Evolutionary conservation across 2,329 filamentous ascomycete genomes (phyloP).

Genomic region (Colletotrichum navitas): DNA sequence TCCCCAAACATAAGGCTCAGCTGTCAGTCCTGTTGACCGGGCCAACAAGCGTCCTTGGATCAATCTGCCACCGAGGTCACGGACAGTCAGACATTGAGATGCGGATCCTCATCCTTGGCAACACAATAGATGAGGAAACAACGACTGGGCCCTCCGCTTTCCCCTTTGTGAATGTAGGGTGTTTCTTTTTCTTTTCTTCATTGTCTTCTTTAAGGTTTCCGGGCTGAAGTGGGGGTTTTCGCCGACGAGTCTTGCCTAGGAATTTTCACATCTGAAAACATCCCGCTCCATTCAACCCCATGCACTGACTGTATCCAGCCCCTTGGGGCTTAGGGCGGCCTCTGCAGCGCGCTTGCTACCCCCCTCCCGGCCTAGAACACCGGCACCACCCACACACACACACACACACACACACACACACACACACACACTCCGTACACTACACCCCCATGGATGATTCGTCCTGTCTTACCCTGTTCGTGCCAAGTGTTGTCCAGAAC

Average conservation of each 20-base stretch:
- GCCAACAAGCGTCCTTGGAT: background rate
- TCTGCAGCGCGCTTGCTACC: background rate
- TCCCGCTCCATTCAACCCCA: background rate
- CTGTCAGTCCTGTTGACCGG: background rate
- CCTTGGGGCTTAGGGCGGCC: background rate
- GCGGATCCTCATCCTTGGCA: background rate
- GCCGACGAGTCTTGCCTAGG: background rate
- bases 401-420: background rate
- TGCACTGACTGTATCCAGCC: background rate
- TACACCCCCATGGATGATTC: too few species aligned
- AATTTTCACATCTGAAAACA: slow-evolving; percentile 10
- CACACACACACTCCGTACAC: too few species aligned
- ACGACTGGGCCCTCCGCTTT: background rate
- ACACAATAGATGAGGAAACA: background rate
- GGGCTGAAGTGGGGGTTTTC: slow-evolving; percentile 1
- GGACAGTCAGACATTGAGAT: background rate
- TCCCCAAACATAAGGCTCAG: background rate
- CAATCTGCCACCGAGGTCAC: background rate
- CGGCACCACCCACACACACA: background rate
- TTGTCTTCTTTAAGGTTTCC: background rate
- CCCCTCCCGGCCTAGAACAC: too few species aligned
- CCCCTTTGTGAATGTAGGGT: background rate
- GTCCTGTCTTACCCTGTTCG: background rate
- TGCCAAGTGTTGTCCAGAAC: background rate
- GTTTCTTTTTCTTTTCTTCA: background rate